Evolutionary conservation across 2,329 filamentous ascomycete species (phyloP).

Genomic region (Fusarium sambucinum): DNA sequence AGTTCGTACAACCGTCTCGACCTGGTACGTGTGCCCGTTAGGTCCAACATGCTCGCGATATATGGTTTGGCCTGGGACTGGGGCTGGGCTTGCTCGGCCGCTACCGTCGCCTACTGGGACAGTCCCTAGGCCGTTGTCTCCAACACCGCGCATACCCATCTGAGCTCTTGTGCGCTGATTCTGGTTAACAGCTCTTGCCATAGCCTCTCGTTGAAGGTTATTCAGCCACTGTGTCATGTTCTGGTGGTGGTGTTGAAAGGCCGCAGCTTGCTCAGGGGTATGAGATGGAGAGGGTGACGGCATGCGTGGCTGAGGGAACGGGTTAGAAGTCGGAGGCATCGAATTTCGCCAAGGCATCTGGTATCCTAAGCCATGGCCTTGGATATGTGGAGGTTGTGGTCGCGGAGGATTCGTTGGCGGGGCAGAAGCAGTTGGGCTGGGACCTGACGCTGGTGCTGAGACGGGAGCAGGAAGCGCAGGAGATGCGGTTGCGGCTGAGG

Average conservation of each 20-base stretch:
- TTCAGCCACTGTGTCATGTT: slow-evolving; percentile 60
- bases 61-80: slow-evolving; percentile 48
- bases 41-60: slow-evolving; percentile 52
- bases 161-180: slow-evolving; percentile 58
- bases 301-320: slow-evolving; percentile 49
- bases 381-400: slow-evolving; percentile 34
- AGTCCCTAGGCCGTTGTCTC: slow-evolving; percentile 48
- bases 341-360: slow-evolving; percentile 51
- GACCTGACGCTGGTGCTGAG: slow-evolving; percentile 37
- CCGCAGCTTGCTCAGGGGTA: slow-evolving; percentile 49
- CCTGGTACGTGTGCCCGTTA: slow-evolving; percentile 53
- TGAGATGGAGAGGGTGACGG: slow-evolving; percentile 51
- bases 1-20: slow-evolving; percentile 52
- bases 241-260: slow-evolving; percentile 57
- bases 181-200: slow-evolving; percentile 57
- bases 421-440: slow-evolving; percentile 44
- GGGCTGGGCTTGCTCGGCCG: slow-evolving; percentile 51
- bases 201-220: slow-evolving; percentile 62
- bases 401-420: slow-evolving; percentile 44
- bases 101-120: slow-evolving; percentile 44
- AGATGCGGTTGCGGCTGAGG: slow-evolving; percentile 43
- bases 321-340: slow-evolving; percentile 45
- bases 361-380: slow-evolving; percentile 44
- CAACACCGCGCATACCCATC: slow-evolving; percentile 57
- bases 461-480: slow-evolving; percentile 28